Evolutionary conservation across 768 basidiomycete genomes (phyloP).

Genomic region (Podaxis rugospora): DNA sequence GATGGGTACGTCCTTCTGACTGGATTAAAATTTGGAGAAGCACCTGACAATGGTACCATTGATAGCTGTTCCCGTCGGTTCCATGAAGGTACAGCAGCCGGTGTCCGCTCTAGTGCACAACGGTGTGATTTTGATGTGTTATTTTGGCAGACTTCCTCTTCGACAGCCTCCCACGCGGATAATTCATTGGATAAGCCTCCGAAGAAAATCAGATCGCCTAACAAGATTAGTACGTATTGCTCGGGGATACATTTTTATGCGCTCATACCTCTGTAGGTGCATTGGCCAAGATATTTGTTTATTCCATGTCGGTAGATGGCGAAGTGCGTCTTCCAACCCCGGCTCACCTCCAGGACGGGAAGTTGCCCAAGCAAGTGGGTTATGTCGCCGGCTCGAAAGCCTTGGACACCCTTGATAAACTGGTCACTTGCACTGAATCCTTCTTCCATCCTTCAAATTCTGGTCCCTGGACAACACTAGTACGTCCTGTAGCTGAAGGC

Average conservation of each 20-base stretch:
- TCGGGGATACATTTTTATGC: neutral
- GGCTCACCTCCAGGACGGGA: constrained; percentile 19
- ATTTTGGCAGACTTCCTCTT: constrained; percentile 47
- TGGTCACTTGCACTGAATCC: constrained; percentile 89
- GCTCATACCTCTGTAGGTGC: constrained; percentile 42
- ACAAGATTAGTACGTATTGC: constrained; percentile 49
- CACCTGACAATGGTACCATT: neutral
- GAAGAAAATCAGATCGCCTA: constrained; percentile 55
- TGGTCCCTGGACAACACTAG: constrained; percentile 73
- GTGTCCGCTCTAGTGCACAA: neutral
- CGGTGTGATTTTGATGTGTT: constrained; percentile 2
- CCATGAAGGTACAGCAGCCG: constrained; percentile 44
- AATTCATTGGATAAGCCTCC: constrained; percentile 44
- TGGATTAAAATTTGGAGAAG: neutral
- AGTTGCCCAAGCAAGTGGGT: constrained; percentile 35
- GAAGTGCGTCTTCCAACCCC: constrained; percentile 42
- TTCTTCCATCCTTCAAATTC: constrained; percentile 96
- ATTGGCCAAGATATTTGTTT: constrained; percentile 81
- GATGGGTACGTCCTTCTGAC: constrained; percentile 48
- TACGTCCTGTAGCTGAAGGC: constrained; percentile 24
- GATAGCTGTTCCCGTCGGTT: constrained; percentile 69
- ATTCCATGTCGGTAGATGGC: constrained; percentile 85
- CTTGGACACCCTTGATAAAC: constrained; percentile 78
- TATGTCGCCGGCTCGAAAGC: constrained; percentile 84
- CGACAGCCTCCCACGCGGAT: constrained; percentile 71